phyloP scores from a whole-genome alignment of 768 basidiomycete genomes.

The Xerocomus spinulosus region DNA sequence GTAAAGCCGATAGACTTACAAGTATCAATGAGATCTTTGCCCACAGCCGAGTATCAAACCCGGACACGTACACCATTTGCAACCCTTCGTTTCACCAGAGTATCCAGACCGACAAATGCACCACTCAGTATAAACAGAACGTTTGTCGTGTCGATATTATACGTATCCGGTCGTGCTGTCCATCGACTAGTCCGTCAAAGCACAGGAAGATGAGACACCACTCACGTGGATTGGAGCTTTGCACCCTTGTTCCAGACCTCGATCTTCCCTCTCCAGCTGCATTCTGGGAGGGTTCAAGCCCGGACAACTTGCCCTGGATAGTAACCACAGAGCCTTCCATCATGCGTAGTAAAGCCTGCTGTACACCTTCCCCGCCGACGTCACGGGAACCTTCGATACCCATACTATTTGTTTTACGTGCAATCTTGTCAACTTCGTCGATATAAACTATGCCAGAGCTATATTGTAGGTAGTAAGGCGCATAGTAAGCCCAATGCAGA shows the following conservation, averaged over 20 bases:
- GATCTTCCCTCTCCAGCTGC: conserved; percentile 43
- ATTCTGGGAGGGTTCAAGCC: conserved; percentile 42
- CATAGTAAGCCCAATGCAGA: neutral
- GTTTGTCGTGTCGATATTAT: conserved; percentile 82
- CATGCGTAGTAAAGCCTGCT: conserved; percentile 88
- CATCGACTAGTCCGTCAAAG: neutral
- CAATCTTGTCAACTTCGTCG: conserved; percentile 94
- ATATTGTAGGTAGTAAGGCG: too few relatives aligned
- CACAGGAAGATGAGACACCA: neutral
- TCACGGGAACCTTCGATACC: conserved; percentile 75
- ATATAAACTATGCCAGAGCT: conserved; percentile 95
- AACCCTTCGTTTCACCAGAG: conserved; percentile 70
- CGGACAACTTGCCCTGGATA: conserved; percentile 68
- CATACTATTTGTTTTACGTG: conserved; percentile 48
- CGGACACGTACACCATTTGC: conserved; percentile 70
- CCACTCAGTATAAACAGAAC: conserved; percentile 94
- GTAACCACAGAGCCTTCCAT: conserved; percentile 88
- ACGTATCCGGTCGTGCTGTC: conserved; percentile 59
- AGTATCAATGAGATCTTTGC: conserved; percentile 1
- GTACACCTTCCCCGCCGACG: conserved; percentile 94
- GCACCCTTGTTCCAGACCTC: conserved; percentile 47
- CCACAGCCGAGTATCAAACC: neutral
- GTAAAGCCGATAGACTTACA: conserved; percentile 88
- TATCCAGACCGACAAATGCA: conserved; percentile 90
- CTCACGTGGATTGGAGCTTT: conserved; percentile 31